A percentile compares a stretch with the other conserved stretches of the same genome.
These are phyloP conservation scores for Aureobasidium sp. DNA, from an alignment of 2,329 filamentous ascomycete genomes.

Conservation along the genomic window DNA sequence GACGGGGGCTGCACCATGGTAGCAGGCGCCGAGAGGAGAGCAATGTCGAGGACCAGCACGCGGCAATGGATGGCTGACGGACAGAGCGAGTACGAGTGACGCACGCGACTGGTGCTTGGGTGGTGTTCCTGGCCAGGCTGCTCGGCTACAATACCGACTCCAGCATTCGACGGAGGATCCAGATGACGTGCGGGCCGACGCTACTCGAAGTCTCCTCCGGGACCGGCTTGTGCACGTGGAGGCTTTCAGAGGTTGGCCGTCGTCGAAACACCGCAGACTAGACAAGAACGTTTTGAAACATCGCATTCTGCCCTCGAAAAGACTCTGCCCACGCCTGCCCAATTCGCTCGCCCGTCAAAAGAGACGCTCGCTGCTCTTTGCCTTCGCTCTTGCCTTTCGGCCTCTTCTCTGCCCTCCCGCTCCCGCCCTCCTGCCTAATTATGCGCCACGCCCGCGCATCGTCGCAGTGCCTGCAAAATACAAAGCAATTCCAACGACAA, in stretches of 20 bases:
- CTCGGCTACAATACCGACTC: not conserved
- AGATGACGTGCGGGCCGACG: not conserved
- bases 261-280: not conserved
- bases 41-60: not conserved
- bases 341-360: not conserved
- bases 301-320: not conserved
- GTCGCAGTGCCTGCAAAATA: not conserved
- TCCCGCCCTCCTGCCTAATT: conserved; percentile 1
- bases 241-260: not conserved
- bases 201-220: not conserved
- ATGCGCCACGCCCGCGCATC: conserved; percentile 12
- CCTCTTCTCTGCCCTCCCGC: conserved; percentile 2
- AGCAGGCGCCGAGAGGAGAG: not conserved
- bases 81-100: not conserved
- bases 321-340: not conserved
- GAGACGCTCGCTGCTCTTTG: not conserved
- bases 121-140: not conserved
- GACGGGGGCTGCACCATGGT: conserved; percentile 15
- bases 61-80: not conserved
- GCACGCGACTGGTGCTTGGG: not conserved
- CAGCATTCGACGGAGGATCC: not conserved
- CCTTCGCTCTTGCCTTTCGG: not conserved
- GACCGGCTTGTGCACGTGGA: not conserved
- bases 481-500: not conserved
- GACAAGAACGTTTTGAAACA: not conserved